Conservation (phyloP, 2,329 filamentous ascomycete genomes). For the Calonectria multiphialidica region DNA sequence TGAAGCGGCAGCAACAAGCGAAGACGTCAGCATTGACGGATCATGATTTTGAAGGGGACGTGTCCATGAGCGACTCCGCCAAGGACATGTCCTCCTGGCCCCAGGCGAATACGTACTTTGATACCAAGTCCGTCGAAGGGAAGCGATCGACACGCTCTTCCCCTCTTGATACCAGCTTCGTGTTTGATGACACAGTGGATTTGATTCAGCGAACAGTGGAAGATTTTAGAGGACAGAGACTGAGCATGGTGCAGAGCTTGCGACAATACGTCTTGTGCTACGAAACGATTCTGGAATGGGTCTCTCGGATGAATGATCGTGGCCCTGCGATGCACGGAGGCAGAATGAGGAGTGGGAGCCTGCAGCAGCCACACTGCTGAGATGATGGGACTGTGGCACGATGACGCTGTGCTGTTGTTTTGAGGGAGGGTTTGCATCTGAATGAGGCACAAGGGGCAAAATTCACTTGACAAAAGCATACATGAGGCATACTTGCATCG, state of each 20-base stretch:
- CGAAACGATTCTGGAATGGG: conserved; percentile 93
- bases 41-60: conserved; percentile 57
- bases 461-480: conserved; percentile 22
- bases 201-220: conserved; percentile 89
- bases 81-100: conserved; percentile 46
- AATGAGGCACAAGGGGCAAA: conserved; percentile 5
- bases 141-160: conserved; percentile 23
- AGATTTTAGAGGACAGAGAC: conserved; percentile 86
- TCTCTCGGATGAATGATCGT: conserved; percentile 63
- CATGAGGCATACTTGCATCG: conserved; percentile 35
- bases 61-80: conserved; percentile 55
- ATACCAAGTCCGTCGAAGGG: conserved; percentile 29
- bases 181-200: conserved; percentile 79
- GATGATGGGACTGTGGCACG: neutral
- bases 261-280: conserved; percentile 97
- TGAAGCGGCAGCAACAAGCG: conserved; percentile 81
- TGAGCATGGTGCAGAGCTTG: conserved; percentile 97
- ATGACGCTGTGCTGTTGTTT: neutral
- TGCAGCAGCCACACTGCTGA: conserved; percentile 41
- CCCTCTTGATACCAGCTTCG: conserved; percentile 69
- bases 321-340: conserved; percentile 27
- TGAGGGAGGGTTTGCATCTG: conserved; percentile 13
- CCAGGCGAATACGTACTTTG: conserved; percentile 40
- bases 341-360: conserved; percentile 48
- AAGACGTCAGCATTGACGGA: conserved; percentile 38